phyloP scores from a whole-genome alignment of 768 basidiomycete species.

The Zangia roseola region DNA sequence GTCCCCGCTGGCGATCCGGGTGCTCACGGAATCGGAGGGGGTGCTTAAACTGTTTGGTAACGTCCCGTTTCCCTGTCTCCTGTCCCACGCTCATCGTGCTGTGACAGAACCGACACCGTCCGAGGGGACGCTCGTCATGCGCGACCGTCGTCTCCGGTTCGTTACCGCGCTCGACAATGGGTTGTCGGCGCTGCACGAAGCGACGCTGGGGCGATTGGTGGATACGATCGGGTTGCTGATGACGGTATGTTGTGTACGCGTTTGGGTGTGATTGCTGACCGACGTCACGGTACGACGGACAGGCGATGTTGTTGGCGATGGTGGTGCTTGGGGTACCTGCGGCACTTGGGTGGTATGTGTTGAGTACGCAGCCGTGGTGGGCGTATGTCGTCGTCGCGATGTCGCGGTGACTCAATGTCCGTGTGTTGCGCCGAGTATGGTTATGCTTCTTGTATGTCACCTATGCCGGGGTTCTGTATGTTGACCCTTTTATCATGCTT shows the following conservation, averaged over 20 bases:
- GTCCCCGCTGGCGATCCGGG: conserved; percentile 26
- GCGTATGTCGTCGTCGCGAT: conserved; percentile 1
- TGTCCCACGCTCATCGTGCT: too few relatives aligned
- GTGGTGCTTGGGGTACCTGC: conserved; percentile 17
- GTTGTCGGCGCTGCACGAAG: conserved; percentile 14
- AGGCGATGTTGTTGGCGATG: conserved; percentile 23
- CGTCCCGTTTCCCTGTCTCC: neutral
- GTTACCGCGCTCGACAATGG: conserved; percentile 23
- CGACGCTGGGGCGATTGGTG: conserved; percentile 25
- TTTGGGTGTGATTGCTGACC: neutral
- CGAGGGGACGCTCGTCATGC: conserved; percentile 18
- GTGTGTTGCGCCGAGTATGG: too few relatives aligned
- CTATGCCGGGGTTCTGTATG: neutral
- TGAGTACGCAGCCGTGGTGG: conserved; percentile 11
- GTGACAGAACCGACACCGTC: conserved; percentile 33
- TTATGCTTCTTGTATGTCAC: neutral
- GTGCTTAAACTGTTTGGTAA: conserved; percentile 30
- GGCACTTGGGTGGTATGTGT: conserved; percentile 20
- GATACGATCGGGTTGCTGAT: conserved; percentile 20
- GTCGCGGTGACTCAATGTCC: conserved; percentile 2
- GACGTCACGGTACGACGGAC: too few relatives aligned
- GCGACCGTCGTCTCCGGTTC: conserved; percentile 21
- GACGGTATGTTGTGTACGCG: conserved; percentile 9
- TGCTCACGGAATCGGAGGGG: conserved; percentile 26
- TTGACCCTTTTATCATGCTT: too few relatives aligned